A percentile compares a stretch with the other conserved stretches of the same genome.
Evolutionary conservation across 2,329 filamentous ascomycete species (phyloP).

Genomic region (Aureobasidium sp.): DNA sequence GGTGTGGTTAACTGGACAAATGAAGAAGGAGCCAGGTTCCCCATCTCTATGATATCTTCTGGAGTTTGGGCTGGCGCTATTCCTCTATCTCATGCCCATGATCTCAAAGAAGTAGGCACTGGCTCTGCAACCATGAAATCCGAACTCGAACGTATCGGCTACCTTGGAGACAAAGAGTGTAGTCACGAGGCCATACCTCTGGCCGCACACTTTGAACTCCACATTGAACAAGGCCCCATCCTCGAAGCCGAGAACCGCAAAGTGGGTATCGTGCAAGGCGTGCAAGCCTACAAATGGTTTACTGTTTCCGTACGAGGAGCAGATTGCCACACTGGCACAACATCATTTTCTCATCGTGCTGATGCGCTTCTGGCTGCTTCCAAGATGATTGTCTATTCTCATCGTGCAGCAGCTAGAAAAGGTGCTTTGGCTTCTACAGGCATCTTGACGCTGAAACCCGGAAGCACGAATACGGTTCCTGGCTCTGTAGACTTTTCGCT

Average conservation of each 20-base stretch:
- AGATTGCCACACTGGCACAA: slow-evolving; percentile 70
- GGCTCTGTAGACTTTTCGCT: slow-evolving; percentile 60
- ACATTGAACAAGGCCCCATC: slow-evolving; percentile 78
- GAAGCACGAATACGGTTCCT: slow-evolving; percentile 68
- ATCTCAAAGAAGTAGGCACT: slow-evolving; percentile 55
- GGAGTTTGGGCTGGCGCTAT: slow-evolving; percentile 71
- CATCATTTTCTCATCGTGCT: slow-evolving; percentile 57
- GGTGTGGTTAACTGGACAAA: slow-evolving; percentile 77
- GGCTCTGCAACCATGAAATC: slow-evolving; percentile 56
- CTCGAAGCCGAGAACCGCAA: slow-evolving; percentile 58
- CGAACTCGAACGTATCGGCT: slow-evolving; percentile 66
- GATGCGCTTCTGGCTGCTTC: slow-evolving; percentile 63
- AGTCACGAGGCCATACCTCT: slow-evolving; percentile 56
- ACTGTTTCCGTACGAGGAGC: slow-evolving; percentile 58
- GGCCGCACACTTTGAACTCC: slow-evolving; percentile 73
- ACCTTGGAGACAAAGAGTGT: slow-evolving; percentile 53
- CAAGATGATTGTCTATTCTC: slow-evolving; percentile 60
- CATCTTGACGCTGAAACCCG: slow-evolving; percentile 59
- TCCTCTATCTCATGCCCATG: slow-evolving; percentile 54
- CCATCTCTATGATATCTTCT: slow-evolving; percentile 65
- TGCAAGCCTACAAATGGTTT: slow-evolving; percentile 67
- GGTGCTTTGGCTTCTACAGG: slow-evolving; percentile 62
- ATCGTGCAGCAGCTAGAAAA: slow-evolving; percentile 54
- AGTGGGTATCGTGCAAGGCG: slow-evolving; percentile 64
- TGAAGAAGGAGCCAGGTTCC: slow-evolving; percentile 76